Evolutionary conservation across 2,329 filamentous ascomycete genomes (phyloP).

Genomic region (Aspergillus glaucus): DNA sequence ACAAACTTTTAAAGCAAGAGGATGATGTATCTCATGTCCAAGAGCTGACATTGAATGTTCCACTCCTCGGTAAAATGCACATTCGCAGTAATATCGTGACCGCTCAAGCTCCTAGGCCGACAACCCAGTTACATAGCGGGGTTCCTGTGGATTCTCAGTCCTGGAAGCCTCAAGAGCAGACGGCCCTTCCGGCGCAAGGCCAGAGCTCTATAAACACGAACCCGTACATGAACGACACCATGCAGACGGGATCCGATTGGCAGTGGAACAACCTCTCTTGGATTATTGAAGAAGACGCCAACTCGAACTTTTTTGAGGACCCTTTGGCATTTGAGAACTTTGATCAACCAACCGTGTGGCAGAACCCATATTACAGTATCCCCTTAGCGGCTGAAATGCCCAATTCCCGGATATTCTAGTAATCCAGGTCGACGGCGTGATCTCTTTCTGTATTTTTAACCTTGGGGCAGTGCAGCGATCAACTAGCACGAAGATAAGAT

Average conservation of each 20-base stretch:
- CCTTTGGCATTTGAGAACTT: too few relatives aligned
- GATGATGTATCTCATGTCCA: not conserved
- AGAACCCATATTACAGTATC: too few relatives aligned
- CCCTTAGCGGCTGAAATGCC: too few relatives aligned
- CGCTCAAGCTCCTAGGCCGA: not conserved
- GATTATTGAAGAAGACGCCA: slow-evolving; percentile 3
- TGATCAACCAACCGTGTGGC: too few relatives aligned
- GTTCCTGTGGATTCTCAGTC: too few relatives aligned
- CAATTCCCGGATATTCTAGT: too few relatives aligned
- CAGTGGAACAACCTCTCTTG: slow-evolving; percentile 4
- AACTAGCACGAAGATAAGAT: too few relatives aligned
- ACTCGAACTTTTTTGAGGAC: too few relatives aligned
- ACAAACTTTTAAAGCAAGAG: slow-evolving; percentile 8
- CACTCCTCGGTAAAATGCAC: slow-evolving; percentile 12
- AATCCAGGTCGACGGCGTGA: too few relatives aligned
- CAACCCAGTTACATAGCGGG: not conserved
- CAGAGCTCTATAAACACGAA: not conserved
- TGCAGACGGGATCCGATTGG: not conserved
- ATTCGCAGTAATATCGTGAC: slow-evolving; percentile 9
- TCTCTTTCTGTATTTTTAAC: too few relatives aligned
- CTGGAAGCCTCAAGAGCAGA: not conserved
- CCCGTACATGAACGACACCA: not conserved
- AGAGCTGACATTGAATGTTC: slow-evolving; percentile 11
- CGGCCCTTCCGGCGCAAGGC: not conserved
- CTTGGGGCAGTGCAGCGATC: too few relatives aligned